These are phyloP conservation scores for Aurinia saxatilis DNA, from an alignment of 345 rosid genomes.

Conservation along the genomic window DNA sequence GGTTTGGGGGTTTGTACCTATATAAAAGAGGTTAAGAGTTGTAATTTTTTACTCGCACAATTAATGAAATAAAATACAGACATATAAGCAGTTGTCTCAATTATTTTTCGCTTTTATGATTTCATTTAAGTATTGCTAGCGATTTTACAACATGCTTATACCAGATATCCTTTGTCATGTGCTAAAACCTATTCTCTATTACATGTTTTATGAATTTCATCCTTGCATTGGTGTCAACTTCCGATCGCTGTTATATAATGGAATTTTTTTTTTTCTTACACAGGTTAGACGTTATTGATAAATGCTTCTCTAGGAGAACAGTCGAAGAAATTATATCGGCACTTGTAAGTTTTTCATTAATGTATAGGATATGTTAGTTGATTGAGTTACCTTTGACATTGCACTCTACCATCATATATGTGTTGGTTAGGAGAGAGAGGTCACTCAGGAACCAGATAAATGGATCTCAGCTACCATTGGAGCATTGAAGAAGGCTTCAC, in stretches of 20 bases:
- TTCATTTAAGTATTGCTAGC: too few species aligned
- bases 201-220: background rate
- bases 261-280: background rate
- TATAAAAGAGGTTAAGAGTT: too few species aligned
- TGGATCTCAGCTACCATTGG: slow-evolving; percentile 45
- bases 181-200: background rate
- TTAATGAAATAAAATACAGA: too few species aligned
- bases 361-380: too few species aligned
- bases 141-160: too few species aligned
- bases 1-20: too few species aligned
- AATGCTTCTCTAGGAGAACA: slow-evolving; percentile 56
- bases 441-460: slow-evolving; percentile 24
- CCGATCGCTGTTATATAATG: background rate
- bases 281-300: slow-evolving; percentile 59
- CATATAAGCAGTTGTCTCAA: too few species aligned
- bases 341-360: slow-evolving; percentile 38
- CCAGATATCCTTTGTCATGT: background rate
- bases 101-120: too few species aligned
- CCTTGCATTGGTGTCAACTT: background rate
- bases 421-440: slow-evolving; percentile 43
- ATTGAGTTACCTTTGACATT: background rate
- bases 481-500: slow-evolving; percentile 58
- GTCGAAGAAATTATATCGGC: slow-evolving; percentile 60
- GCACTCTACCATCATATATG: background rate
- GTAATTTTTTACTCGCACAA: too few species aligned